Evolutionary conservation across 1,284 basidiomycete species (phyloP).

Genomic region (Earliella scabrosa): DNA sequence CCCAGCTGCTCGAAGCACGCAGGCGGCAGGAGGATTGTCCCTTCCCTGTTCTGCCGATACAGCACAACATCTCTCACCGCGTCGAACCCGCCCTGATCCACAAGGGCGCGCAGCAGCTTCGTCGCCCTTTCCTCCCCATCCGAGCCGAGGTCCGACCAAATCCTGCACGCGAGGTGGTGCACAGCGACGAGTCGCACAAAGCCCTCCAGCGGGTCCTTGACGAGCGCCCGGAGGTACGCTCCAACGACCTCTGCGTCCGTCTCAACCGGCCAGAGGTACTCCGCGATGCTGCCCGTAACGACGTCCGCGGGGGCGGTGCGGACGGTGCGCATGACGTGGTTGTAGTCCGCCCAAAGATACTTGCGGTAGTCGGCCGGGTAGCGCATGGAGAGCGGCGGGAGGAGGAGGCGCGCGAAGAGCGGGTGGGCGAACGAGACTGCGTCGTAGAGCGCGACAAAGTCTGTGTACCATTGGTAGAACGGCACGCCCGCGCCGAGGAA

Average conservation of each 20-base stretch:
- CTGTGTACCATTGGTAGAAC: slow-evolving; percentile 95
- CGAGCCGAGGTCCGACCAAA: slow-evolving; percentile 68
- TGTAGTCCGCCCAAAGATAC: slow-evolving; percentile 84
- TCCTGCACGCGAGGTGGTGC: slow-evolving; percentile 79
- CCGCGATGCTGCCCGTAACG: slow-evolving; percentile 51
- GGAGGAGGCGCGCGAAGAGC: slow-evolving; percentile 77
- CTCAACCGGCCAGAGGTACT: slow-evolving; percentile 79
- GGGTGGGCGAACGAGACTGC: slow-evolving; percentile 88
- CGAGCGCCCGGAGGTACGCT: slow-evolving; percentile 57
- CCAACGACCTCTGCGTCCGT: slow-evolving; percentile 67
- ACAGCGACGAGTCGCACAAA: slow-evolving; percentile 76
- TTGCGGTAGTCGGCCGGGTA: slow-evolving; percentile 87
- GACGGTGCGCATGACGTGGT: slow-evolving; percentile 61
- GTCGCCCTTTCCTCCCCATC: slow-evolving; percentile 44
- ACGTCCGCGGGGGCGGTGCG: slow-evolving; percentile 52
- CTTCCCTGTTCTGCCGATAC: slow-evolving; percentile 49
- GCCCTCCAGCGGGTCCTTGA: slow-evolving; percentile 51
- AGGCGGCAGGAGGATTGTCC: slow-evolving; percentile 41
- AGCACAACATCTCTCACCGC: slow-evolving; percentile 55
- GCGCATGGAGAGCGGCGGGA: slow-evolving; percentile 77
- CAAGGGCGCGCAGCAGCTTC: slow-evolving; percentile 56
- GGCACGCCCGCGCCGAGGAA: slow-evolving; percentile 75
- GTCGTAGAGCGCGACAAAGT: slow-evolving; percentile 89
- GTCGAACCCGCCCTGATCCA: slow-evolving; percentile 51
- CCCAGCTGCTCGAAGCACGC: slow-evolving; percentile 41